phyloP scores from a whole-genome alignment of 2,329 filamentous ascomycete genomes.

The Hypomyces perniciosus region DNA sequence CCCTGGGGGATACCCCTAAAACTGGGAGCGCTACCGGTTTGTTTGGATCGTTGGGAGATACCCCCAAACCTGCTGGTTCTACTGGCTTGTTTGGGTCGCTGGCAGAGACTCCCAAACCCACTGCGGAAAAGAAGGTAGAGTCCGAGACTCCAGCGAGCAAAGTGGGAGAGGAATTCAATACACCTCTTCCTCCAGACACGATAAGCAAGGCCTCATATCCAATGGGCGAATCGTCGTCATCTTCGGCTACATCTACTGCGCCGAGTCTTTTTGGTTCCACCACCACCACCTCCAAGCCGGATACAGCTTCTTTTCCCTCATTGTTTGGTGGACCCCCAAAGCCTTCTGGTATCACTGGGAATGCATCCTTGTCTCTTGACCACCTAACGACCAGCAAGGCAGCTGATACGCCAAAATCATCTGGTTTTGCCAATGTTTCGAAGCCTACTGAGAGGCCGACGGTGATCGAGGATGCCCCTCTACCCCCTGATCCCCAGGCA shows the following conservation, averaged over 20 bases:
- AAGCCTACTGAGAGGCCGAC: conserved; percentile 19
- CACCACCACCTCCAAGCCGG: conserved; percentile 23
- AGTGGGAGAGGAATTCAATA: conserved; percentile 30
- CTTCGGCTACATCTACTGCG: conserved; percentile 39
- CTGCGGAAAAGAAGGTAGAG: conserved; percentile 15
- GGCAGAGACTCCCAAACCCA: conserved; percentile 18
- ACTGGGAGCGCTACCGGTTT: conserved; percentile 17
- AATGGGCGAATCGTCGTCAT: conserved; percentile 46
- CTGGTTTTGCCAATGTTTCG: conserved; percentile 26
- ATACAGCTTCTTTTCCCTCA: conserved; percentile 35
- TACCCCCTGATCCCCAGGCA: conserved; percentile 25
- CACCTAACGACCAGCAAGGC: conserved; percentile 3
- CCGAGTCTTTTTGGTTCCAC: conserved; percentile 24
- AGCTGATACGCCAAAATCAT: conserved; percentile 24
- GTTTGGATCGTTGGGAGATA: conserved; percentile 19
- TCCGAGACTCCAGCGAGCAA: conserved; percentile 32
- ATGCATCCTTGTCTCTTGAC: conserved; percentile 13
- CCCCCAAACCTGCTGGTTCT: conserved; percentile 19
- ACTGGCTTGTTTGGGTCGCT: conserved; percentile 19
- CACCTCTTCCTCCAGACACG: conserved; percentile 49
- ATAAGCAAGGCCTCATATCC: conserved; percentile 48
- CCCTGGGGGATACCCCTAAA: conserved; percentile 18
- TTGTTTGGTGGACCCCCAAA: conserved; percentile 24
- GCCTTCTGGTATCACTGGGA: conserved; percentile 8
- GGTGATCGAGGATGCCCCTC: conserved; percentile 22